These are phyloP conservation scores for Arthrinium puccinioides DNA, from an alignment of 2,329 filamentous ascomycete genomes.

Conservation along the genomic window DNA sequence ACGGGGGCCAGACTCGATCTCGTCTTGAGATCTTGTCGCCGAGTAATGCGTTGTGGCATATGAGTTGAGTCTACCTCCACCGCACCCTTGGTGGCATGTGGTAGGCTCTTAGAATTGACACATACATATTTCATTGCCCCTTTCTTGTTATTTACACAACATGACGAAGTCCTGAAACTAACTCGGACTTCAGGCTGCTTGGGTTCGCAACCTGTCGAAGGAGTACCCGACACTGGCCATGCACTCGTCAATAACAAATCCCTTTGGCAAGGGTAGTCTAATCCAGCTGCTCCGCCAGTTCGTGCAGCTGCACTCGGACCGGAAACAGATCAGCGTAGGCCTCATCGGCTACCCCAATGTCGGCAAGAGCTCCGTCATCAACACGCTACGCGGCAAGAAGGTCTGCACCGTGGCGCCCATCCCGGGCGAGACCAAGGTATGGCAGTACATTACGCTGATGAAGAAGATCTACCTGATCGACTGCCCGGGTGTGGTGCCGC, in stretches of 20 bases:
- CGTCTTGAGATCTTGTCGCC: slow-evolving; percentile 84
- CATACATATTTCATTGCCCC: slow-evolving; percentile 62
- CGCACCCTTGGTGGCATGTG: slow-evolving; percentile 42
- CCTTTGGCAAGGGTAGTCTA: slow-evolving; percentile 90
- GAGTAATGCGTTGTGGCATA: slow-evolving; percentile 76
- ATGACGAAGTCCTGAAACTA: slow-evolving; percentile 13
- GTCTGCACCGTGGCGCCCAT: slow-evolving; percentile 36
- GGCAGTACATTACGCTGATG: slow-evolving; percentile 96
- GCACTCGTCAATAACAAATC: slow-evolving; percentile 89
- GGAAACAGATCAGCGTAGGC: slow-evolving; percentile 92
- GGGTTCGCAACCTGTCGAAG: slow-evolving; percentile 83
- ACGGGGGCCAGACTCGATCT: slow-evolving; percentile 62
- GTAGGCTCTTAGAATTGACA: slow-evolving; percentile 98
- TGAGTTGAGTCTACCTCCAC: slow-evolving; percentile 82
- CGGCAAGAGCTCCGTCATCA: slow-evolving; percentile 95
- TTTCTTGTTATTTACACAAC: slow-evolving; percentile 17
- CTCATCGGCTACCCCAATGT: slow-evolving; percentile 85
- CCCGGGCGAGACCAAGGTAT: slow-evolving; percentile 93
- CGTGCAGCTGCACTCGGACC: slow-evolving; percentile 76
- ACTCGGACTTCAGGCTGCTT: slow-evolving; percentile 62
- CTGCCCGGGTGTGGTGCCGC: slow-evolving; percentile 63
- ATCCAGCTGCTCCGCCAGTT: slow-evolving; percentile 93
- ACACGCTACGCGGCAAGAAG: slow-evolving; percentile 89
- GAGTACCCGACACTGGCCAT: slow-evolving; percentile 93
- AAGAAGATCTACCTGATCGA: neutral